These are phyloP conservation scores for Fusarium coffeatum DNA, from an alignment of 2,329 filamentous ascomycete species.

Conservation along the genomic window DNA sequence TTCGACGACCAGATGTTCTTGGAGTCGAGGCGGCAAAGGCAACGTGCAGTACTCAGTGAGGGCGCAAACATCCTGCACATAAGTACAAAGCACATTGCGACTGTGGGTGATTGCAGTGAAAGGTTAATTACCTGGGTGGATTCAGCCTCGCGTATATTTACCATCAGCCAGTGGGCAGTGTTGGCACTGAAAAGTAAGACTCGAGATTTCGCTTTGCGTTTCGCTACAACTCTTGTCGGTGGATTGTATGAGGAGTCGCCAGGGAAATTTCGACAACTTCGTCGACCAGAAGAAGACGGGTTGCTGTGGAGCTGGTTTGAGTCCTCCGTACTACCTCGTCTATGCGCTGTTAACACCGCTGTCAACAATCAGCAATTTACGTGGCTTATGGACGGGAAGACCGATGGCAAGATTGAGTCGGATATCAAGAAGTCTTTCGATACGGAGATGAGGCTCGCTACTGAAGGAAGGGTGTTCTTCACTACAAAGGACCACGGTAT, in stretches of 20 bases:
- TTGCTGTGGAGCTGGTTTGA: neutral
- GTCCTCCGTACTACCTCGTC: rapidly evolving
- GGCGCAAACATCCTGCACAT: neutral
- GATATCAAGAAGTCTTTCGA: neutral
- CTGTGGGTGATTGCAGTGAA: rapidly evolving
- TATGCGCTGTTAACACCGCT: too few relatives aligned
- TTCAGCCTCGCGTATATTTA: neutral
- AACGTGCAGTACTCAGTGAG: rapidly evolving
- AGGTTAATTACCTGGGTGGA: neutral
- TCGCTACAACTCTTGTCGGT: neutral
- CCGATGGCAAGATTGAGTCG: rapidly evolving
- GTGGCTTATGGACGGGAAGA: too few relatives aligned
- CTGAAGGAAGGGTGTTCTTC: neutral
- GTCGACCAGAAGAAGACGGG: rapidly evolving
- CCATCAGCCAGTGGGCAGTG: neutral
- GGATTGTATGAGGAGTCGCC: neutral
- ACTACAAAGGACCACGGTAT: neutral
- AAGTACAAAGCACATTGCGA: rapidly evolving
- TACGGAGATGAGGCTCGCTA: neutral
- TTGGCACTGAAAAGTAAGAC: too few relatives aligned
- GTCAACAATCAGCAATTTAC: too few relatives aligned
- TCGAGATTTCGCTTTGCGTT: too few relatives aligned
- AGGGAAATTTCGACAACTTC: rapidly evolving
- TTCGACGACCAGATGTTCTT: neutral
- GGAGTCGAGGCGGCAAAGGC: neutral